Percentiles rank a stretch among this genome's conserved stretches.
phyloP scores from a whole-genome alignment of 257 asterid species.

The Solanum phureja region DNA sequence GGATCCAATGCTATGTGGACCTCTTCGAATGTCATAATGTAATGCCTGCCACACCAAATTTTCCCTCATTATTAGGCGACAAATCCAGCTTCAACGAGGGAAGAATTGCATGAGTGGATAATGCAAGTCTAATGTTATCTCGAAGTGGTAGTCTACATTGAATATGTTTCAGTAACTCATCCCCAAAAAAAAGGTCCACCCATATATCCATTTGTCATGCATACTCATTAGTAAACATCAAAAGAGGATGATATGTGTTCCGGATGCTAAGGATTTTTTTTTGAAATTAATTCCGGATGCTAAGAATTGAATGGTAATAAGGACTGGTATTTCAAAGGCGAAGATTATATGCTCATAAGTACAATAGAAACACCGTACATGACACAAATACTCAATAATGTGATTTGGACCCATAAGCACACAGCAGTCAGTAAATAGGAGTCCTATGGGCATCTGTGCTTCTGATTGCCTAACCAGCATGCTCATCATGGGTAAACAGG shows the following conservation, averaged over 20 bases:
- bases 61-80: neutral
- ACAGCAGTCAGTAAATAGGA: neutral
- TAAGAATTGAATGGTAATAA: neutral
- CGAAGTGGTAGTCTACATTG: neutral
- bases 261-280: neutral
- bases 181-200: neutral
- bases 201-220: neutral
- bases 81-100: neutral
- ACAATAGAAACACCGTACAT: neutral
- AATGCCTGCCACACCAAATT: slow-evolving; percentile 48
- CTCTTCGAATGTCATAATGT: slow-evolving; percentile 95
- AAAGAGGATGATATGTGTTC: neutral
- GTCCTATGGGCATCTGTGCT: neutral
- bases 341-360: neutral
- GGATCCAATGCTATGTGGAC: slow-evolving; percentile 98
- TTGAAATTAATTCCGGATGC: neutral
- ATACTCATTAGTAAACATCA: neutral
- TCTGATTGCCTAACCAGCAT: neutral
- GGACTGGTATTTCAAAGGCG: neutral
- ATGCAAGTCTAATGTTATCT: neutral
- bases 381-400: neutral
- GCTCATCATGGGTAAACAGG: neutral
- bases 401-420: neutral
- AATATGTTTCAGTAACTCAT: neutral
- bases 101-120: neutral